Percentiles rank a stretch among this genome's conserved stretches.
Conservation (phyloP, 2,329 filamentous ascomycete genomes). For the Ascochyta fabae region DNA sequence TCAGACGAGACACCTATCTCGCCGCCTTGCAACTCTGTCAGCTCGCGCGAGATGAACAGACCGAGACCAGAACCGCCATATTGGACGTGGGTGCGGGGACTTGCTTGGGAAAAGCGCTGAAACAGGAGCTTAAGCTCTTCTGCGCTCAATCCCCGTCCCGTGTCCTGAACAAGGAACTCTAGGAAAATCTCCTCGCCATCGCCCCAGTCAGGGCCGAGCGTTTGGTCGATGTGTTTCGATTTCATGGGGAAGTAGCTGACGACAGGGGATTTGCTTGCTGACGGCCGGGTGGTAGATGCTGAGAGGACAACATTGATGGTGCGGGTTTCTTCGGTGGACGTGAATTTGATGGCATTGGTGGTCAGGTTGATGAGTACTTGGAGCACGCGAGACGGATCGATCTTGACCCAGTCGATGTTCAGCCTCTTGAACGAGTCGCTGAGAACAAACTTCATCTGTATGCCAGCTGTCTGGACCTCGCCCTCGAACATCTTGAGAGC, state of each 20-base stretch:
- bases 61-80: slow-evolving; percentile 82
- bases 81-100: slow-evolving; percentile 75
- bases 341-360: slow-evolving; percentile 85
- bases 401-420: slow-evolving; percentile 69
- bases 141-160: slow-evolving; percentile 73
- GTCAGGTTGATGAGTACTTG: slow-evolving; percentile 82
- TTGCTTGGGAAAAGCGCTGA: slow-evolving; percentile 79
- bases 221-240: slow-evolving; percentile 55
- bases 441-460: slow-evolving; percentile 69
- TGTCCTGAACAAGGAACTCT: slow-evolving; percentile 77
- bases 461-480: slow-evolving; percentile 72
- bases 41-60: slow-evolving; percentile 76
- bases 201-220: slow-evolving; percentile 70
- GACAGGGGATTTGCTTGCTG: slow-evolving; percentile 47
- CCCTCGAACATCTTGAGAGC: slow-evolving; percentile 81
- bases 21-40: slow-evolving; percentile 82
- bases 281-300: slow-evolving; percentile 64
- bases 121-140: slow-evolving; percentile 78
- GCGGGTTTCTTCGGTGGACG: slow-evolving; percentile 65
- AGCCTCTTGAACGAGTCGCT: slow-evolving; percentile 66
- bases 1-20: slow-evolving; percentile 76
- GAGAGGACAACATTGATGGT: slow-evolving; percentile 71
- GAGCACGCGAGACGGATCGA: slow-evolving; percentile 76
- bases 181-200: slow-evolving; percentile 69
- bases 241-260: slow-evolving; percentile 70